Base-by-base conservation (phyloP, 108 stramenopile genomes). In the Skeletonema tropicum region DNA sequence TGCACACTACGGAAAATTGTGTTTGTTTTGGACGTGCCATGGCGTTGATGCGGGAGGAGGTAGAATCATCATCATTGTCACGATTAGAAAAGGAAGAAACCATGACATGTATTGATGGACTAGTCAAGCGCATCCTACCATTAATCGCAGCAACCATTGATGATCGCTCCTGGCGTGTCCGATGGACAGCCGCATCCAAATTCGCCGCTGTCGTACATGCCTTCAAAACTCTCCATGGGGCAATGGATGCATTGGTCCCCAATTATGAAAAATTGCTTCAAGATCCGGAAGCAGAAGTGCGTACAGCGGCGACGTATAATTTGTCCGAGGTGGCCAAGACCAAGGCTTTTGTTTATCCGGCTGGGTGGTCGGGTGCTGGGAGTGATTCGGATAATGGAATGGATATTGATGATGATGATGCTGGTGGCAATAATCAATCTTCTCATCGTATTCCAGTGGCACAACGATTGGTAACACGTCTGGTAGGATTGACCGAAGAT, bases 161-260 rank as follows among this genome's bases (percentile, higher is more conserved):
- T 33, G 97, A 97, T 84, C 93, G 96, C 48, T 91, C 95, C 21
- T 98, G 98, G 98, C 85, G 98, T 19, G 98, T 97, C 6, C 87
- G 98, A 57, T 97, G 96, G 96, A 96, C 96, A 25, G 95, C 93
- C 23, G 97, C 95, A 0, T 84, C 88, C 19, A 95, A 97, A 66
- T 96, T 97, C 70, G 85, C 91, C 38, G 77, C 83, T 41, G 89
- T 97, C 6, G 87, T 91, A 30, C 61, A 76, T 57, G 94, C 93
- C 15, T 89, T 94, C 70, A 49, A 79, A 13, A 66, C 85, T 32
- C 83, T 85, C 13, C 70, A 82, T 49, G 87, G 75, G 6, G 73
- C 82, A n/a, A 91, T 90, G 86, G 92, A 91, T 68, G 74, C 83
- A 19, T 79, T 97, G 6, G 82, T 92, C 29, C 88, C 90, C 33